Evolutionary conservation across 495 filamentous ascomycete species (phyloP).

Genomic region (Neurospora sp.): DNA sequence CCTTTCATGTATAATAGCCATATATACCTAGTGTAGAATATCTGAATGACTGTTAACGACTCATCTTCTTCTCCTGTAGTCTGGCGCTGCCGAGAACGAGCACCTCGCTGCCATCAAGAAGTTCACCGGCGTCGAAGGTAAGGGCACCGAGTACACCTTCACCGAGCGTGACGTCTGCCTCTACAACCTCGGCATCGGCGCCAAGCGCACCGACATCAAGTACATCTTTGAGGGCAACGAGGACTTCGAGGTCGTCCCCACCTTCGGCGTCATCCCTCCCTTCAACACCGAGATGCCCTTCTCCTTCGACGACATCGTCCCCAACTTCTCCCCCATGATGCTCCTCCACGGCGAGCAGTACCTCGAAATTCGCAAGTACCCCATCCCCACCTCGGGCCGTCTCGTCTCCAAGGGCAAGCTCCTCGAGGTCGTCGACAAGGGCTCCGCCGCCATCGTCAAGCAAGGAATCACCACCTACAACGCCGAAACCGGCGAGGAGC

Average conservation of each 20-base stretch:
- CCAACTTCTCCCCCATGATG: conserved; percentile 98
- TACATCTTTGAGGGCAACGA: conserved; percentile 84
- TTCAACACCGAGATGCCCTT: conserved; percentile 80
- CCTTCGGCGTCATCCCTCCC: conserved; percentile 87
- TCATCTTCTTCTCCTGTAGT: conserved; percentile 20
- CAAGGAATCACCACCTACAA: conserved; percentile 64
- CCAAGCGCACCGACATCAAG: conserved; percentile 82
- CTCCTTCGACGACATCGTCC: conserved; percentile 71
- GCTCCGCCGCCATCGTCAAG: conserved; percentile 77
- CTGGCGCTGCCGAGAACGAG: conserved; percentile 25
- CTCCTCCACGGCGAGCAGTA: conserved; percentile 98
- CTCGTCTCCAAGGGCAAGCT: conserved; percentile 77
- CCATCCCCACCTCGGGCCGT: conserved; percentile 78
- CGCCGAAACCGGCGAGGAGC: conserved; percentile 76
- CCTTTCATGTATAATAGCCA: conserved; percentile 18
- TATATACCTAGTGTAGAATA: conserved; percentile 18
- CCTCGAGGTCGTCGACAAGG: conserved; percentile 93
- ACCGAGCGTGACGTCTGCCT: conserved; percentile 82
- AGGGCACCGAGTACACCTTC: conserved; percentile 73
- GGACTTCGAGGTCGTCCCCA: conserved; percentile 85
- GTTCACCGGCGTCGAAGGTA: conserved; percentile 59
- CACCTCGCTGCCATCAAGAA: conserved; percentile 64
- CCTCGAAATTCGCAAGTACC: conserved; percentile 89
- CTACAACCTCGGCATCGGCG: conserved; percentile 92
- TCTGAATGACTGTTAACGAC: conserved; percentile 19